Conservation (phyloP, 306 rosid species). For the Oxytropis ochrocephala region DNA sequence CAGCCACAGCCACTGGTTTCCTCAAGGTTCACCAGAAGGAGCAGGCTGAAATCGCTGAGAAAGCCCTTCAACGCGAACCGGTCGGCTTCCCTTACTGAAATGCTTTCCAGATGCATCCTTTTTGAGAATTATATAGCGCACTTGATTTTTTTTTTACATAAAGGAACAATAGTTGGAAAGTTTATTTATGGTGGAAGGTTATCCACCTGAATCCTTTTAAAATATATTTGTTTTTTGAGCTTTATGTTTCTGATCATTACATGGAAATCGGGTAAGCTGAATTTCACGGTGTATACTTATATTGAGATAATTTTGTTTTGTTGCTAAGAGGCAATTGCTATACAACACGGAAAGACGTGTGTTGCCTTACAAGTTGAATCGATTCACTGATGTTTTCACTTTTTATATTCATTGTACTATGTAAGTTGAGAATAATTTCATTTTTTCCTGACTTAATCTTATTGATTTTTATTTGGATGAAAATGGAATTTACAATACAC, state of each 20-base stretch:
- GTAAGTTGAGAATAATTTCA: neutral
- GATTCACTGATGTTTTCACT: neutral
- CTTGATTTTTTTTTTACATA: neutral
- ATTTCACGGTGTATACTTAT: neutral
- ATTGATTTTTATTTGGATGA: no score
- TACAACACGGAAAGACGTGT: neutral
- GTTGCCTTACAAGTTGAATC: neutral
- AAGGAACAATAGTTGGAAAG: constrained; percentile 15
- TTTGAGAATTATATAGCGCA: constrained; percentile 6
- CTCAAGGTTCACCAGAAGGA: constrained; percentile 72
- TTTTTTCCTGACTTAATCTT: neutral
- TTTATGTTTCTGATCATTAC: neutral
- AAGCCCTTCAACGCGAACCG: constrained; percentile 68
- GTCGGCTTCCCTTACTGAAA: constrained; percentile 33
- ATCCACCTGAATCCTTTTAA: no score
- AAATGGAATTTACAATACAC: no score
- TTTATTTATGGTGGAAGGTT: neutral
- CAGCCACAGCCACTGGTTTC: constrained; percentile 92
- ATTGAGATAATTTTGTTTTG: neutral
- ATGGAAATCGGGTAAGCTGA: constrained; percentile 4
- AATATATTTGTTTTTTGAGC: neutral
- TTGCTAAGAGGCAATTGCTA: neutral
- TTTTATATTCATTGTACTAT: neutral
- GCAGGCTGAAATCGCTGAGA: constrained; percentile 71
- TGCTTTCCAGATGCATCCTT: neutral